Base-by-base conservation (phyloP, 1,139 yeast genomes). In the Wickerhamiella infanticola region DNA sequence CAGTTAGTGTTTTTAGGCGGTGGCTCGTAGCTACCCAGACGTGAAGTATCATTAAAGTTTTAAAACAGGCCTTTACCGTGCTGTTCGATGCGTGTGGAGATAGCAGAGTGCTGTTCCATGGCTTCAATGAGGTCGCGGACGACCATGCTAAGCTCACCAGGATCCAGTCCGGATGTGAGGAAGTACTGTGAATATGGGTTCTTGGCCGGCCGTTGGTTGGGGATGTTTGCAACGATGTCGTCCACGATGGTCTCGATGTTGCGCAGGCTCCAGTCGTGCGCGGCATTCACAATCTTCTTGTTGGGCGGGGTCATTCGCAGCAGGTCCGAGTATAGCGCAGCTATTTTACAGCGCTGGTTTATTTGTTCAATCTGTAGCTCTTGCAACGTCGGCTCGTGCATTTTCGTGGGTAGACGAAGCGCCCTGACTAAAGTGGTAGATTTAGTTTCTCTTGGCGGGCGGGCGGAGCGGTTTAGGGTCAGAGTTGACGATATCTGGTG, bases 231-330 rank as follows among this genome's bases (percentile, higher is more conserved):
- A 26, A 54, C 44, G 23, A 59, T 51, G 51, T 59, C 63, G 27
- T 57, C 55, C 29, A 57, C 56, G 26, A 59, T 46, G 24, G 58
- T 45, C 48, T 56, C 60, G 39, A 59, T 58, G 49, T 56, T 53
- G 37, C 57, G 50, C 41, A 59, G 49, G 23, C 58, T 49, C 63
- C 63, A 59, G 47, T 58, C 61, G 48, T 59, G 63, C 11, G 61
- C 59, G 3, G 61, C 62, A 37, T 51, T 51, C 24, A 53, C 46
- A 13, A 53, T 38, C 36, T 47, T 55, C 46, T 46, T 52, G 40
- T 50, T 49, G 42, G 40, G 52, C 36, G 50, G 51, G 37, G 18
- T 72, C 62, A 47, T 64, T 62, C 13, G 58, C 24, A 53, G 54
- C 41, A 60, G 58, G 9, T 51, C 49, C 5, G 55, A 55, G 55